Evolutionary conservation across 139 green algal species (phyloP), one percentile per base, ranked within the genome.

Genomic region (Bryopsis sp.): DNA sequence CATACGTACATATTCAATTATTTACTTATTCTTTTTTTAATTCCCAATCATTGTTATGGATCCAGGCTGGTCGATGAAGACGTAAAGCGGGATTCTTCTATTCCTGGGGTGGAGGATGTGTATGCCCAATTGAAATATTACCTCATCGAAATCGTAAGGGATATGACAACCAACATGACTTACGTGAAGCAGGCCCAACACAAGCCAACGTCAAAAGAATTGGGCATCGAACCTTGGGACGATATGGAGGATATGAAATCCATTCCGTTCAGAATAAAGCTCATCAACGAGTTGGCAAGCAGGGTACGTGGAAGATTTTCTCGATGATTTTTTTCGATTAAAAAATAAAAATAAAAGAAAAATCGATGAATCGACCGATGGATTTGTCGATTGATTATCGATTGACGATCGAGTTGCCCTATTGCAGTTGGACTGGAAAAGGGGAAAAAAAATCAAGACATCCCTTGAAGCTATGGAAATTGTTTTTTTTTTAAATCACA

Each of bases 91-190:
- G n/a, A n/a, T n/a, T n/a, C 22, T 28, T 33, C 48, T 8, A 26
- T 61, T 28, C 48, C 48, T 61, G 48, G 48, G 5, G 48, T 61
- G 8, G 48, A 61, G 11, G 48, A 61, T 28, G 48, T 61, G 8
- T 61, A 36, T 31, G 22, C 24, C 22, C 8, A 31, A 22, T 61
- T 61, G 19, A 61, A 61, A 61, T 22, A 61, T 8, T 61, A 61
- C 48, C 33, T 61, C 5, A 22, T 61, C 11, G 24, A 34, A 5
- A 8, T 61, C 11, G 5, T 36, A 22, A 61, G 8, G 22, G 8
- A 61, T 31, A 36, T 61, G 5, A 33, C 8, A 5, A 61, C 48
- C 8, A 26, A 61, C 33, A 8, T 61, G 22, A 7, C 8, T 5
- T 26, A 34, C 29, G 48, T 31, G 11, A 61, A 61, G 48, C 29